phyloP scores from a whole-genome alignment of 495 filamentous ascomycete genomes.

The Saxophila tyrrhenica region DNA sequence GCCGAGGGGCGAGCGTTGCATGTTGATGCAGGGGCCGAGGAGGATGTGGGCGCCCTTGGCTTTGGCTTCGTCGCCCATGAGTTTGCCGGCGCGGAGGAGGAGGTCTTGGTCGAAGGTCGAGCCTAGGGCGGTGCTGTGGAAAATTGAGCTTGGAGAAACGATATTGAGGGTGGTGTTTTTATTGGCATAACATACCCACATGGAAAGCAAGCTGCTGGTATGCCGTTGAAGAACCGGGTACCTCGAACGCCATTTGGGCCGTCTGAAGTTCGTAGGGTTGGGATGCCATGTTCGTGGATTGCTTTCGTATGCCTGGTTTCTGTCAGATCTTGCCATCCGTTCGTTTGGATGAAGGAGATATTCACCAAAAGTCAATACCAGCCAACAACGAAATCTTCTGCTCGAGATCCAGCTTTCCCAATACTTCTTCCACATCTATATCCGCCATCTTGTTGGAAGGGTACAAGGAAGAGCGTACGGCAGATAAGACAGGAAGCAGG shows the following conservation, averaged over 20 bases:
- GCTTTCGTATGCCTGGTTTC: slow-evolving; percentile 55
- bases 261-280: slow-evolving; percentile 57
- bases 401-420: slow-evolving; percentile 48
- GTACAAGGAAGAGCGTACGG: not conserved
- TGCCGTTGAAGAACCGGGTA: slow-evolving; percentile 61
- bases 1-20: slow-evolving; percentile 63
- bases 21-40: slow-evolving; percentile 68
- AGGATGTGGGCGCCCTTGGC: slow-evolving; percentile 60
- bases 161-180: slow-evolving; percentile 29
- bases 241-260: slow-evolving; percentile 68
- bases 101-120: slow-evolving; percentile 60
- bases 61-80: slow-evolving; percentile 58
- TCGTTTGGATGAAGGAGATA: not conserved
- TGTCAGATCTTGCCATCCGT: too few species aligned
- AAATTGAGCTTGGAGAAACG: slow-evolving; percentile 39
- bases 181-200: not conserved
- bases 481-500: not conserved
- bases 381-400: slow-evolving; percentile 54
- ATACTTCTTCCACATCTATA: slow-evolving; percentile 49
- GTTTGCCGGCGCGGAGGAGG: slow-evolving; percentile 45
- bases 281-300: slow-evolving; percentile 56
- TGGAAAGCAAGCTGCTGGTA: slow-evolving; percentile 27
- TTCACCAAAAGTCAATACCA: slow-evolving; percentile 33
- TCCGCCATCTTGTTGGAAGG: slow-evolving; percentile 36
- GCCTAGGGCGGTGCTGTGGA: slow-evolving; percentile 45